Conservation (phyloP, 2,329 filamentous ascomycete genomes). For the Tolypocladium tropicale region DNA sequence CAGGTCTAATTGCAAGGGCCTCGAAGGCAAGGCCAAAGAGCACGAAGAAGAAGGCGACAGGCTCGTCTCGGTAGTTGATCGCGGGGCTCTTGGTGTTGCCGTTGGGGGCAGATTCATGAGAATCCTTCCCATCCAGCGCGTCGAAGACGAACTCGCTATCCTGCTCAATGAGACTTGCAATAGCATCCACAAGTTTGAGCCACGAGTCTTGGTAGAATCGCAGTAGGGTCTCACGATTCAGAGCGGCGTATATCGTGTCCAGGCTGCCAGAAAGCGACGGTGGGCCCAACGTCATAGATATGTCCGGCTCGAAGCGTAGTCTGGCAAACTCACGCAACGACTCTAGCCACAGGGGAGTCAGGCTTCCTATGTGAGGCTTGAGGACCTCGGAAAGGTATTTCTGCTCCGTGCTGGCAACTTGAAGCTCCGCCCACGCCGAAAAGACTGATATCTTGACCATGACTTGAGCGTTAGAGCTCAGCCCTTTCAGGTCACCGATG, state of each 20-base stretch:
- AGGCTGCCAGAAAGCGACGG: slow-evolving; percentile 74
- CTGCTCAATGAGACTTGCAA: slow-evolving; percentile 92
- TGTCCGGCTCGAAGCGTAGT: slow-evolving; percentile 90
- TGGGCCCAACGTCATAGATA: slow-evolving; percentile 79
- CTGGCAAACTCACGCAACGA: slow-evolving; percentile 90
- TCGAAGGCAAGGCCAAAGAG: slow-evolving; percentile 95
- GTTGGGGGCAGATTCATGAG: slow-evolving; percentile 34
- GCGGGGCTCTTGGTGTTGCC: slow-evolving; percentile 55
- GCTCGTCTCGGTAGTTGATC: slow-evolving; percentile 97
- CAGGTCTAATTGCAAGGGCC: slow-evolving; percentile 73
- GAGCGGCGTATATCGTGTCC: slow-evolving; percentile 86
- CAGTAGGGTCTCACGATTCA: slow-evolving; percentile 87
- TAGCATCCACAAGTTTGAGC: slow-evolving; percentile 93
- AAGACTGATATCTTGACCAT: slow-evolving; percentile 99
- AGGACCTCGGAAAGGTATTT: slow-evolving; percentile 81
- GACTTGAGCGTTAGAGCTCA: slow-evolving; percentile 91
- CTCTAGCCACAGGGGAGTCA: slow-evolving; percentile 90
- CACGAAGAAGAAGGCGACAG: slow-evolving; percentile 97
- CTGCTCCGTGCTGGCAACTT: slow-evolving; percentile 90
- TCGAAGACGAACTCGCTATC: slow-evolving; percentile 98
- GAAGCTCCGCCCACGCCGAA: slow-evolving; percentile 92
- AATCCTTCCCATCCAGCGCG: slow-evolving; percentile 77
- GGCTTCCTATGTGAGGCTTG: slow-evolving; percentile 76
- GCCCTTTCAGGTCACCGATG: slow-evolving; percentile 84
- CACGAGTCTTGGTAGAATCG: slow-evolving; percentile 96